Conservation (phyloP, 352 stramenopile genomes). For the Phytophthora sp. region DNA sequence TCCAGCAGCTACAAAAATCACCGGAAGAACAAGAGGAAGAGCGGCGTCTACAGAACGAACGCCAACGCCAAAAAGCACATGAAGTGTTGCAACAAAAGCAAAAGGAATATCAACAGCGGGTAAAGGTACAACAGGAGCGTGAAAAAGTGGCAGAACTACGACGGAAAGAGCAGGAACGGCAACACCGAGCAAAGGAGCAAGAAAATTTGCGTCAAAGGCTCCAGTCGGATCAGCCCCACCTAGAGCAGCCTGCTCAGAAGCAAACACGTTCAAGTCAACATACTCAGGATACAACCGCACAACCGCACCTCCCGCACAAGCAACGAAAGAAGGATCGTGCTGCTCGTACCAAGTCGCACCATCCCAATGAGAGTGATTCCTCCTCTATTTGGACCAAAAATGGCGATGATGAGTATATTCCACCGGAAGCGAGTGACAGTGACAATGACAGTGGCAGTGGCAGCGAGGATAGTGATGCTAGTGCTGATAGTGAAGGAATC, state of each 20-base stretch:
- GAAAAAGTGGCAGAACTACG: slow-evolving; percentile 29
- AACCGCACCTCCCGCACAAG: slow-evolving; percentile 2
- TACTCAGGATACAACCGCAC: not conserved
- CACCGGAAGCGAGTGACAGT: slow-evolving; percentile 23
- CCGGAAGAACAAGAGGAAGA: slow-evolving; percentile 12
- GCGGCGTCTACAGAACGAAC: slow-evolving; percentile 26
- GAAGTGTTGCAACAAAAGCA: slow-evolving; percentile 31
- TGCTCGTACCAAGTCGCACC: slow-evolving; percentile 1
- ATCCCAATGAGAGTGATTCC: slow-evolving; percentile 7
- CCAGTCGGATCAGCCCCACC: slow-evolving; percentile 17
- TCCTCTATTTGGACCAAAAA: slow-evolving; percentile 22
- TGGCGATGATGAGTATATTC: slow-evolving; percentile 33
- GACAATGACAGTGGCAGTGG: slow-evolving; percentile 16
- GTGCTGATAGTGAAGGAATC: slow-evolving; percentile 10
- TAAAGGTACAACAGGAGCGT: slow-evolving; percentile 26
- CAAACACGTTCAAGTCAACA: not conserved
- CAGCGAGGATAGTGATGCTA: slow-evolving; percentile 11
- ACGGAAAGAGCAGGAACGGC: slow-evolving; percentile 16
- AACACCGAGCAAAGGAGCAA: slow-evolving; percentile 22
- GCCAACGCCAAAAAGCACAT: slow-evolving; percentile 24
- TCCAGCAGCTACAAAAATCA: not conserved
- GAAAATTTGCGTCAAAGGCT: slow-evolving; percentile 28
- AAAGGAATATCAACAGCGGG: slow-evolving; percentile 36
- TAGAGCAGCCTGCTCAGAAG: not conserved
- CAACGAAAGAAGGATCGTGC: not conserved